Evolutionary conservation across 768 basidiomycete species (phyloP).

Genomic region (Vararia minispora): DNA sequence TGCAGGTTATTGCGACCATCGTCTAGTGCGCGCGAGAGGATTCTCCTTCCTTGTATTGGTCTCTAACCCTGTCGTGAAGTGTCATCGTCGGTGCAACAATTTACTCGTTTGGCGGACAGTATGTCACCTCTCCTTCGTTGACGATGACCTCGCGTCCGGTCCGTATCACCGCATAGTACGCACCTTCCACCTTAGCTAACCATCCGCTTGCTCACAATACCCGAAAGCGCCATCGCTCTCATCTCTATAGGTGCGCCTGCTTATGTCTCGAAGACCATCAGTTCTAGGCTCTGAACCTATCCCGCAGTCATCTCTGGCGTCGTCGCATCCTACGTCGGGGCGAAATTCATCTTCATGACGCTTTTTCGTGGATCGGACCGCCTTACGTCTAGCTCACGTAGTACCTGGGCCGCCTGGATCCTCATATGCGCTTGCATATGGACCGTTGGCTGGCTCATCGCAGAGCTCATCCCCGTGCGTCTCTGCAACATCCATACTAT

Average conservation of each 20-base stretch:
- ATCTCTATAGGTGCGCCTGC: background rate
- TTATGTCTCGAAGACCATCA: background rate
- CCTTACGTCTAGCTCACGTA: background rate
- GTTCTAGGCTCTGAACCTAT: background rate
- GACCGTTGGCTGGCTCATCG: constrained; percentile 1
- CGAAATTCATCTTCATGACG: constrained; percentile 2
- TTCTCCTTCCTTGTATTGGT: background rate
- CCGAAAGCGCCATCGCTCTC: background rate
- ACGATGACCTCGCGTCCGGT: constrained; percentile 1
- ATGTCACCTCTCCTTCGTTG: background rate
- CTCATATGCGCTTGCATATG: background rate
- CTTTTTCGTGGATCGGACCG: constrained; percentile 1
- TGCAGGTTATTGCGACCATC: background rate
- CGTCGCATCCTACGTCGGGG: constrained; percentile 1
- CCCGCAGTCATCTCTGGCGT: constrained; percentile 1
- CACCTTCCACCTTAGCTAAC: no score
- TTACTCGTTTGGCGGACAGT: background rate
- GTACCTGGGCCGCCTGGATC: constrained; percentile 1
- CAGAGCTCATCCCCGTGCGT: constrained; percentile 1
- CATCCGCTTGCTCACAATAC: background rate
- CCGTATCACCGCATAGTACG: background rate
- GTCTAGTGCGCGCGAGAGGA: background rate
- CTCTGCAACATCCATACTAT: background rate
- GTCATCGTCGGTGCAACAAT: background rate
- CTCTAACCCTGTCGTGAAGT: background rate